These are phyloP conservation scores for Verticillium isaacii DNA, from an alignment of 2,329 filamentous ascomycete species.

Conservation along the genomic window DNA sequence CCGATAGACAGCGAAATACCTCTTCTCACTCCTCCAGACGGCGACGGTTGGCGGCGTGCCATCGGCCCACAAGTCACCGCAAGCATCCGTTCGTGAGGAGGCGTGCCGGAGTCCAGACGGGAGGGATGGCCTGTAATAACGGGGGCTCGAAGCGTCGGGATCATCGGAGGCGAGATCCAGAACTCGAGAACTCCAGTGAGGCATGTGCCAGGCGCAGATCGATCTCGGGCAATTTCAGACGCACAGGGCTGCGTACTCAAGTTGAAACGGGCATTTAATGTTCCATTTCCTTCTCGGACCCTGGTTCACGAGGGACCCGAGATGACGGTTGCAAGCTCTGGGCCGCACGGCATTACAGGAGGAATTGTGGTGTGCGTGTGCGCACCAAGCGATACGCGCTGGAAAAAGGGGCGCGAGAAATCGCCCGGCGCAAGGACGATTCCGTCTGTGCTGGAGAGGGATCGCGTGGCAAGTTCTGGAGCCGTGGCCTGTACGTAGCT, in stretches of 20 bases:
- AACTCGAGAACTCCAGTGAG: background rate
- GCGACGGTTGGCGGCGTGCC: background rate
- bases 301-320: background rate
- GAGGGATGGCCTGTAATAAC: no score
- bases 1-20: background rate
- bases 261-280: background rate
- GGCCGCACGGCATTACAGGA: background rate
- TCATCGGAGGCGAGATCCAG: background rate
- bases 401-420: background rate
- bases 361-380: background rate
- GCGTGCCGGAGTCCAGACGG: background rate
- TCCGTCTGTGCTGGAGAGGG: background rate
- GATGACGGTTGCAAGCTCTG: background rate
- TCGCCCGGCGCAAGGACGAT: conserved; percentile 1
- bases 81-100: background rate
- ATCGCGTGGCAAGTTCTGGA: background rate
- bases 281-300: background rate
- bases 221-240: background rate
- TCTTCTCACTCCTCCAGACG: background rate
- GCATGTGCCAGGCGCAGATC: background rate
- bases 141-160: background rate
- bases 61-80: background rate
- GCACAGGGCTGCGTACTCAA: background rate
- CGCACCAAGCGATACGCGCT: background rate
- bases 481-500: background rate